Conservation (phyloP, 2,329 filamentous ascomycete species). For the Fusarium verticillioides region DNA sequence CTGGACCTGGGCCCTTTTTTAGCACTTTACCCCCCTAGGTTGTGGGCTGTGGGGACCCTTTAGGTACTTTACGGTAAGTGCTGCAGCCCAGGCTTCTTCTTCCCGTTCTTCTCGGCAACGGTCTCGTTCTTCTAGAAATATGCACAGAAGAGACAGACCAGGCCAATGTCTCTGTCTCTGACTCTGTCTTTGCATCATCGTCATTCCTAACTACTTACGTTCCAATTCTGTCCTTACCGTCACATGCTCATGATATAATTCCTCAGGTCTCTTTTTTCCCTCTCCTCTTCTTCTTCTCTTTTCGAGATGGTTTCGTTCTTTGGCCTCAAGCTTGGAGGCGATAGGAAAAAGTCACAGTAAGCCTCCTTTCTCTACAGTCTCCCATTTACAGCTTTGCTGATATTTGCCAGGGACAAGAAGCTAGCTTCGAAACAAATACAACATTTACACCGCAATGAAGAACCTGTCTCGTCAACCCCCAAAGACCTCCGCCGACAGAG, state of each 20-base stretch:
- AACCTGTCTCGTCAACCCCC: neutral
- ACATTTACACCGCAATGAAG: constrained; percentile 17
- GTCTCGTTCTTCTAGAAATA: constrained; percentile 30
- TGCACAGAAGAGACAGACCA: constrained; percentile 19
- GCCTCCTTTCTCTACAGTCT: constrained; percentile 16
- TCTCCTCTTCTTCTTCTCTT: neutral
- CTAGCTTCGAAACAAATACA: constrained; percentile 24
- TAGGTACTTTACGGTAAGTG: constrained; percentile 33
- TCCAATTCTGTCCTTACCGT: neutral
- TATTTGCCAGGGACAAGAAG: constrained; percentile 35
- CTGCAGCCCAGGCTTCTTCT: constrained; percentile 1
- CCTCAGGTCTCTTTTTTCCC: neutral
- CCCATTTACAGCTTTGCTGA: neutral
- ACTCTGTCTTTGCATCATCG: constrained; percentile 15
- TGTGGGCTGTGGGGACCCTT: constrained; percentile 15
- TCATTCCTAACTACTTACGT: neutral
- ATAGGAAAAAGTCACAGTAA: constrained; percentile 67
- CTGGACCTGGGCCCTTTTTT: neutral
- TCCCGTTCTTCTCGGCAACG: constrained; percentile 25
- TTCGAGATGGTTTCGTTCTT: constrained; percentile 68
- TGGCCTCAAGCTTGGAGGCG: constrained; percentile 65
- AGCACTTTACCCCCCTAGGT: constrained; percentile 5
- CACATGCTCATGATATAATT: constrained; percentile 29
- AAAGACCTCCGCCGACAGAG: constrained; percentile 49
- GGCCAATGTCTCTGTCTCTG: neutral